phyloP scores from a whole-genome alignment of 371 early-diverging fungal species.

The Nematocida displodere region DNA sequence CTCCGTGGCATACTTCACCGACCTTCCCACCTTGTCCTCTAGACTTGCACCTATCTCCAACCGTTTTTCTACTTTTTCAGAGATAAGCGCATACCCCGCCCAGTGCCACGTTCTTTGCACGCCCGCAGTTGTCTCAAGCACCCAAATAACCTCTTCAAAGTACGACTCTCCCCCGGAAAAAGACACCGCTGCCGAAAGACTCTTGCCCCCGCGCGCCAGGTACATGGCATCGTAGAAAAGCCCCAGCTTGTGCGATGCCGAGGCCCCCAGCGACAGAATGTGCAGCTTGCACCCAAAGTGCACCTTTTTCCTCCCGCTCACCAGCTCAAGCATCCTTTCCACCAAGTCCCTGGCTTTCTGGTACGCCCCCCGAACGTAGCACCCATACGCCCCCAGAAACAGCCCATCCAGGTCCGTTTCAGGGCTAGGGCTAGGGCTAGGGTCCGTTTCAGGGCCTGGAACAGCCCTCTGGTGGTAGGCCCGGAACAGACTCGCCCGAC shows the following conservation, averaged over 20 bases:
- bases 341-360: background rate
- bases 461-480: too few relatives aligned
- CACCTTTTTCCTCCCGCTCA: background rate
- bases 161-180: slow-evolving; percentile 1
- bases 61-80: background rate
- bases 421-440: too few relatives aligned
- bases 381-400: slow-evolving; percentile 10
- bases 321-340: slow-evolving; percentile 3
- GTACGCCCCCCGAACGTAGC: slow-evolving; percentile 21
- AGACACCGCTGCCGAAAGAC: background rate
- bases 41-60: background rate
- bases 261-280: slow-evolving; percentile 7
- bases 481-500: too few relatives aligned
- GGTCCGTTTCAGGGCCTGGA: too few relatives aligned
- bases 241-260: slow-evolving; percentile 12
- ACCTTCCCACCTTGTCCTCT: slow-evolving; percentile 18
- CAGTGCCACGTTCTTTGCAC: background rate
- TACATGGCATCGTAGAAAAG: slow-evolving; percentile 23
- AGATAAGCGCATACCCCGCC: background rate
- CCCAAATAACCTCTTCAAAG: slow-evolving; percentile 5
- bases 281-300: slow-evolving; percentile 34
- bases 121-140: slow-evolving; percentile 1
- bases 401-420: background rate
- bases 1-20: slow-evolving; percentile 19
- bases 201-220: background rate